Base-by-base conservation (phyloP, 208 protist species). In the Tritrichomonas foetus region DNA sequence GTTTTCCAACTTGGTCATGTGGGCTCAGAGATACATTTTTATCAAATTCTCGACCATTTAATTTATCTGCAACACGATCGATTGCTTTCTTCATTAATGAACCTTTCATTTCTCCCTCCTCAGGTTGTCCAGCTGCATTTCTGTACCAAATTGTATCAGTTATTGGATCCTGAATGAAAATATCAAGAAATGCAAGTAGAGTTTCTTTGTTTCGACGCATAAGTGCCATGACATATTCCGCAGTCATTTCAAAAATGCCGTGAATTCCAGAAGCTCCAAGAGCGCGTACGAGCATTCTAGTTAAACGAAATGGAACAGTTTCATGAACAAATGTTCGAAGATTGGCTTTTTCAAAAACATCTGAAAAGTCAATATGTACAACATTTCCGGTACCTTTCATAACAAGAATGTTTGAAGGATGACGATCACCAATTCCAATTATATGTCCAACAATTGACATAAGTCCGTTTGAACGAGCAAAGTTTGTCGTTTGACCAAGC, bases 261-360 rank as follows among this genome's bases (percentile, higher is more conserved):
- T 93, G 11, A 50, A 93, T 36, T 9, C 89, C 89, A 72, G 25
- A 44, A 39, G 57, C 27, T 20, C 57, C 89, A 1, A 93, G 20
- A 49, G 89, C 89, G 1, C 47, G 27, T 14, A 93, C 39, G 13
- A 72, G 25, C 89, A 93, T 93, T 49, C 89, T 93, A 30, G 89
- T 93, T 1, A 93, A 33, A 44, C 89, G 66, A 33, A 93, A 93
- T 36, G 89, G 89, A 61, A 89, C 78, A 39, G 47, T 49, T 89
- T 89, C 78, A 39, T 49, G 41, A 20, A 47, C 78, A 39, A 14
- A 53, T 41, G 20, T 39, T 16, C 78, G 33, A 16, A 89, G 39
- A 9, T 44, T 49, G 20, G 78, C 78, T 20, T 89, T 89, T 50
- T 89, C 78, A 33, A 89, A 89, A 30, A 9, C 8, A 9, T 89